Base-by-base conservation (phyloP, 106 monocot species). In the Amphibolis antarctica region DNA sequence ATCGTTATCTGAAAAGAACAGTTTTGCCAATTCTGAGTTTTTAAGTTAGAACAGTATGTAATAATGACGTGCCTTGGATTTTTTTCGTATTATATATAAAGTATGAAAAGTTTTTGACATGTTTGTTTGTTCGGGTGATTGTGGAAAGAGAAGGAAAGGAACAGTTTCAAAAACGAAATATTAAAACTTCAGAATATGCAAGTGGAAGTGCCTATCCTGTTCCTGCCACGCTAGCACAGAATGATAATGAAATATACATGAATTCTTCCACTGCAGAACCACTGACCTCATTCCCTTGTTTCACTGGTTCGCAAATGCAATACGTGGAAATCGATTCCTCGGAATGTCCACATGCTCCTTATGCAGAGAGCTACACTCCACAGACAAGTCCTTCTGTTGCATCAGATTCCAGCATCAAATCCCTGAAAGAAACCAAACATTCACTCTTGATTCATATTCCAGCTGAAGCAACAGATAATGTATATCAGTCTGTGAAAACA, bases 211-310 rank as follows among this genome's bases (percentile, higher is more conserved):
- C 58, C 6, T 66, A 14, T 28, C 21, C 10, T 59, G 50, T 17
- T 31, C 59, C 22, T 22, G 66, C 49, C n/a, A 22, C 31, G 54
- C 67, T 59, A 19, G 68, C 67, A 56, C 52, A 48, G 13, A 27
- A 65, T 53, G 43, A 58, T 53, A 72, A 80, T 42, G 69, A 74
- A 69, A 71, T 66, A 24, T 45, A 61, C 67, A 42, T 67, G 1
- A 44, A 64, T 69, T 74, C 79, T 46, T 30, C 44, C 68, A 46
- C 62, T 60, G 66, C 74, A 67, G 59, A 62, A 48, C 54, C 70
- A 49, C 22, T 66, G 47, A 46, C 58, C n/a, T 59, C 66, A 52
- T 45, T 65, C 49, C 72, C 75, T 55, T 60, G 7, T 36, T 36
- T 66, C 46, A 24, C 70, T 60, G 64, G 63, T 28, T 64, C 69